Evolutionary conservation across 306 rosid genomes (phyloP).

Genomic region (Hylodesmum podocarpum): DNA sequence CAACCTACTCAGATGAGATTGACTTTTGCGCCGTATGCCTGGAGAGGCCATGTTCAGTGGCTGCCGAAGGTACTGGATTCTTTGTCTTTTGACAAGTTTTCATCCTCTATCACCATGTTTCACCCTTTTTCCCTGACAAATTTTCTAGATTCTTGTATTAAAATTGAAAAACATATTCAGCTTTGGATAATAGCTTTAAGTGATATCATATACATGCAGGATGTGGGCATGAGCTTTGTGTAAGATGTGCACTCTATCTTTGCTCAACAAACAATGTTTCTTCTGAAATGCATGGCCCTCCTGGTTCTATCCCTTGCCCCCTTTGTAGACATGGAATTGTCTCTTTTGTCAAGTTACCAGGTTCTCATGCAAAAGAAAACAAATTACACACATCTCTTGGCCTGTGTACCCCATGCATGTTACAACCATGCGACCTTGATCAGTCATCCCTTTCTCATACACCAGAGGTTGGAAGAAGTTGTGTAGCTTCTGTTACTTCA

Average conservation of each 20-base stretch:
- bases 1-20: slow-evolving; percentile 56
- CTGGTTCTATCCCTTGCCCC: slow-evolving; percentile 98
- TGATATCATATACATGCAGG: slow-evolving; percentile 52
- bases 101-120: background rate
- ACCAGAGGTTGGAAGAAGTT: slow-evolving; percentile 61
- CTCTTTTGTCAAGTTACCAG: slow-evolving; percentile 78
- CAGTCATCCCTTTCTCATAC: slow-evolving; percentile 58
- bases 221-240: slow-evolving; percentile 89
- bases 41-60: slow-evolving; percentile 88
- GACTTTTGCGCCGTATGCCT: slow-evolving; percentile 91
- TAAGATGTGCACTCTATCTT: slow-evolving; percentile 88
- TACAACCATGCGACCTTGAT: slow-evolving; percentile 58
- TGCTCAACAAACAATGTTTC: slow-evolving; percentile 79
- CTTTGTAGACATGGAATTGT: slow-evolving; percentile 80
- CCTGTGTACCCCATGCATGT: slow-evolving; percentile 84
- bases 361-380: slow-evolving; percentile 68
- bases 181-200: slow-evolving; percentile 3
- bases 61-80: slow-evolving; percentile 73
- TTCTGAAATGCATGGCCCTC: slow-evolving; percentile 56
- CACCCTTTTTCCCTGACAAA: background rate
- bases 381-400: slow-evolving; percentile 65
- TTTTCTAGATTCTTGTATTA: background rate
- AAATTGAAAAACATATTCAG: background rate
- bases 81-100: slow-evolving; percentile 14
- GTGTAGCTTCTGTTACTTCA: slow-evolving; percentile 80